phyloP scores from a whole-genome alignment of 306 rosid genomes.

The Ceratonia siliqua region DNA sequence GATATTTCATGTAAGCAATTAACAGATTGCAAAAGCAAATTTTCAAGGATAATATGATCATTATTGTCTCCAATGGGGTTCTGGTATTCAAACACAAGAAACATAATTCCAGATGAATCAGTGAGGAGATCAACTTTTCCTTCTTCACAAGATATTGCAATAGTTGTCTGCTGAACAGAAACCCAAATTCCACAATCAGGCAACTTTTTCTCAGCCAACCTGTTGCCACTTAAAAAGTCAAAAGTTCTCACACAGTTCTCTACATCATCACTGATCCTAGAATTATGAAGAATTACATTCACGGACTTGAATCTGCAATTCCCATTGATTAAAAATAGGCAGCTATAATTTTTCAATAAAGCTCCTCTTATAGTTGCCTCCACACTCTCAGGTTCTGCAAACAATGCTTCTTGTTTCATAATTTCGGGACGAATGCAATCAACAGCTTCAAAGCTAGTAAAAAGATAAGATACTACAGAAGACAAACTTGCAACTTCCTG shows the following conservation, averaged over 20 bases:
- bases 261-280: slow-evolving; percentile 49
- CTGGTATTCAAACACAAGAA: slow-evolving; percentile 54
- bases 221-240: slow-evolving; percentile 42
- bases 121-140: slow-evolving; percentile 53
- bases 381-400: slow-evolving; percentile 43
- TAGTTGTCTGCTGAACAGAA: slow-evolving; percentile 56
- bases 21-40: slow-evolving; percentile 48
- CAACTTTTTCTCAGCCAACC: slow-evolving; percentile 46
- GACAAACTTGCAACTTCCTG: slow-evolving; percentile 66
- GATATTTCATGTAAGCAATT: slow-evolving; percentile 66
- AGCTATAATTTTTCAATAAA: slow-evolving; percentile 39
- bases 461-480: slow-evolving; percentile 48
- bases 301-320: slow-evolving; percentile 53
- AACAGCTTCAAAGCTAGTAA: slow-evolving; percentile 39
- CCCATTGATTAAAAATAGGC: slow-evolving; percentile 45
- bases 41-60: slow-evolving; percentile 47
- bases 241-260: slow-evolving; percentile 34
- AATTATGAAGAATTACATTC: slow-evolving; percentile 65
- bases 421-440: slow-evolving; percentile 43
- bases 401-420: slow-evolving; percentile 42
- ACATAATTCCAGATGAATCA: slow-evolving; percentile 52
- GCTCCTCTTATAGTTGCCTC: slow-evolving; percentile 34
- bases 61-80: slow-evolving; percentile 42
- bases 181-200: slow-evolving; percentile 78
- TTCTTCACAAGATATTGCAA: slow-evolving; percentile 58